phyloP scores from a whole-genome alignment of 78 protist genomes.

The Paratrimastix pyriformis region DNA sequence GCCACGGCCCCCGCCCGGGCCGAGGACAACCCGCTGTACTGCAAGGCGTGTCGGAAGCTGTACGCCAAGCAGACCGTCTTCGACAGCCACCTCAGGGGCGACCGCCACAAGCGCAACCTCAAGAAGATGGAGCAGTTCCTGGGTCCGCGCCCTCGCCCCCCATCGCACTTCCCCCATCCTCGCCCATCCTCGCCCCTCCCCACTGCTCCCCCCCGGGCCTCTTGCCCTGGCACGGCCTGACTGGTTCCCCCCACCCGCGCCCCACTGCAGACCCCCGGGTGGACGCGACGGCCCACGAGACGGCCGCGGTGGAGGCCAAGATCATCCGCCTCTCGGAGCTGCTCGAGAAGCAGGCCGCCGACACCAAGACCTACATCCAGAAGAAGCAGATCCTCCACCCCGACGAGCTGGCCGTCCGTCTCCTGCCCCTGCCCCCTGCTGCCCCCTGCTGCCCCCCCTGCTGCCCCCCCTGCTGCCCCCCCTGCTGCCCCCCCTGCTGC shows the following conservation, averaged over 20 bases:
- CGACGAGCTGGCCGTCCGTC: neutral
- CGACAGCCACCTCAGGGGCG: constrained; percentile 50
- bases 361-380: constrained; percentile 35
- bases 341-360: constrained; percentile 31
- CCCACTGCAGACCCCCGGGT: neutral
- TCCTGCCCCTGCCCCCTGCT: neutral
- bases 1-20: neutral
- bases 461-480: no score
- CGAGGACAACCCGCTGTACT: constrained; percentile 16
- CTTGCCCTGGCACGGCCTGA: neutral
- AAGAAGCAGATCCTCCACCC: neutral
- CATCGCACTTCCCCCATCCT: no score
- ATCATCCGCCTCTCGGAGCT: constrained; percentile 21
- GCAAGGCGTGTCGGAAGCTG: constrained; percentile 37
- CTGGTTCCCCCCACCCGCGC: neutral
- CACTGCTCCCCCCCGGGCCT: neutral
- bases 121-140: neutral
- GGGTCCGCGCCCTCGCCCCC: neutral
- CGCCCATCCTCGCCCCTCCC: no score
- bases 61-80: constrained; percentile 54
- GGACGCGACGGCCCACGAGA: neutral
- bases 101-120: constrained; percentile 18
- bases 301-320: constrained; percentile 14
- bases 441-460: no score
- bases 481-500: no score